These are phyloP conservation scores for Coniochaeta prunicola DNA, from an alignment of 2,329 filamentous ascomycete genomes.

Conservation along the genomic window DNA sequence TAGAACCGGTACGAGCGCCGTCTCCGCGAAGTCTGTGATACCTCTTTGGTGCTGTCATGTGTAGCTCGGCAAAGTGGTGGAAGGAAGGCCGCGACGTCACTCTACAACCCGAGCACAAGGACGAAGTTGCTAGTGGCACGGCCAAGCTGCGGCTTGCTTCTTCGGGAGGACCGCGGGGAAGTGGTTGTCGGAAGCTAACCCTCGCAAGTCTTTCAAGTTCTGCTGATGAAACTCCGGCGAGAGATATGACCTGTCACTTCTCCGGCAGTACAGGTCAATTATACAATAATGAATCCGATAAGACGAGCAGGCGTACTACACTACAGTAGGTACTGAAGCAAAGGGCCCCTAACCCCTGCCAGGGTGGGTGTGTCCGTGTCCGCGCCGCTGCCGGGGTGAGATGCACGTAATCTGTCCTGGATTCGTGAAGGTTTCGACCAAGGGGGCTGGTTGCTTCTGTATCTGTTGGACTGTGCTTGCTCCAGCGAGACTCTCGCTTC, in stretches of 20 bases:
- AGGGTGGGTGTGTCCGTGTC: not conserved
- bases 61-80: not conserved
- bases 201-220: not conserved
- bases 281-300: not conserved
- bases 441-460: too few species aligned
- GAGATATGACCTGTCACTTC: not conserved
- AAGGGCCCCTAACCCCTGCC: not conserved
- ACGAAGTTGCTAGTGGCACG: not conserved
- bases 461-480: too few species aligned
- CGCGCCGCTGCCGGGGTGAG: not conserved
- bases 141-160: not conserved
- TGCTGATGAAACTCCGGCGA: not conserved
- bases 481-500: not conserved
- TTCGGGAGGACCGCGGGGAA: not conserved
- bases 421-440: not conserved
- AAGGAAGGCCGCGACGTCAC: not conserved
- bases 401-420: not conserved
- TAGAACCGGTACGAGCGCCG: not conserved
- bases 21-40: not conserved
- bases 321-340: not conserved
- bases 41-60: not conserved
- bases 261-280: not conserved
- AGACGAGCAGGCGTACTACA: not conserved
- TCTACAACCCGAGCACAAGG: not conserved
- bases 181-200: not conserved